Conservation (phyloP, 2,329 filamentous ascomycete species). For the Sphaerulina musiva region DNA sequence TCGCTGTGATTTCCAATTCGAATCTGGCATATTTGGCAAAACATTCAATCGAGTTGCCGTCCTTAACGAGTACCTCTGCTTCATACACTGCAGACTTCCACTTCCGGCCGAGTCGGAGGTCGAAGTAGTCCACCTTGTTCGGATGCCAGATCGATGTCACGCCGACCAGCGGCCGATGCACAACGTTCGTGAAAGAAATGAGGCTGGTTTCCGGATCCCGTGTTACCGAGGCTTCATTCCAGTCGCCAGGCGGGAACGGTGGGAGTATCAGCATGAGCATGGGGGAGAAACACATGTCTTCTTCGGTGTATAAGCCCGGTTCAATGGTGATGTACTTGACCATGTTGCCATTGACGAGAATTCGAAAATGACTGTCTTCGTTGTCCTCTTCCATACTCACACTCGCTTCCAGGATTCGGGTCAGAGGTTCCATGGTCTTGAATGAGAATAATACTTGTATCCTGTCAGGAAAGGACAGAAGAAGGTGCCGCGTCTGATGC, state of each 20-base stretch:
- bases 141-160: neutral
- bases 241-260: constrained; percentile 36
- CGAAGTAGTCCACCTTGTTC: neutral
- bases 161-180: neutral
- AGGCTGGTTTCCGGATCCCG: constrained; percentile 31
- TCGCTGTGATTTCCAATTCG: constrained; percentile 24
- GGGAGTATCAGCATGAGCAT: constrained; percentile 31
- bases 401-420: too few relatives aligned
- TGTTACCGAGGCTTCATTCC: constrained; percentile 38
- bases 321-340: neutral
- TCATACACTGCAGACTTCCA: neutral
- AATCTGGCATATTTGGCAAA: neutral
- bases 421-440: too few relatives aligned
- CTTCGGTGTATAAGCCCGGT: neutral
- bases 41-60: neutral
- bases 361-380: neutral
- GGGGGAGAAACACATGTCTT: neutral
- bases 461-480: too few relatives aligned
- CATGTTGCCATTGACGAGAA: neutral
- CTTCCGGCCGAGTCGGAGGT: neutral
- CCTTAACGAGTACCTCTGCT: neutral
- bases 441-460: too few relatives aligned
- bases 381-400: neutral
- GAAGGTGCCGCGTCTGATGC: too few relatives aligned
- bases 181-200: constrained; percentile 26